These are phyloP conservation scores for Barbatosphaeria neglecta DNA, from an alignment of 495 filamentous ascomycete genomes.

Conservation along the genomic window DNA sequence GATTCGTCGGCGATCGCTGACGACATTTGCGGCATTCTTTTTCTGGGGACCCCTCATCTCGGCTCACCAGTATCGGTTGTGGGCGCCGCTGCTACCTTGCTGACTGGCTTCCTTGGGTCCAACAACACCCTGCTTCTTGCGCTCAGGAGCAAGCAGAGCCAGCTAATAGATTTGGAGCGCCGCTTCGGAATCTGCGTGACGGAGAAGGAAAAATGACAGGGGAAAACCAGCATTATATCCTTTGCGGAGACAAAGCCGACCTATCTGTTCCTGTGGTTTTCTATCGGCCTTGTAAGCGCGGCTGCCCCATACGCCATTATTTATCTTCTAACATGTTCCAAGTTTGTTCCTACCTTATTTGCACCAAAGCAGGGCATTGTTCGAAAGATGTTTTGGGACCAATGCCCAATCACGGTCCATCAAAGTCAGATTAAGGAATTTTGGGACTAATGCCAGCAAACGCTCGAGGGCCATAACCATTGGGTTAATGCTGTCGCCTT, in stretches of 20 bases:
- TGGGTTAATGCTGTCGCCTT: neutral
- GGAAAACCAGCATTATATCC: neutral
- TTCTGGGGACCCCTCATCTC: constrained; percentile 4
- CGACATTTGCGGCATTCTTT: constrained; percentile 2
- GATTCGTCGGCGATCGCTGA: neutral
- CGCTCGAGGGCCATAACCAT: neutral
- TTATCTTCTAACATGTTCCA: neutral
- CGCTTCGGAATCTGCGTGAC: neutral
- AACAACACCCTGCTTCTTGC: neutral
- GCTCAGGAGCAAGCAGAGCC: neutral
- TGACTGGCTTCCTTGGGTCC: constrained; percentile 4
- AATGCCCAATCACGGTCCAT: neutral
- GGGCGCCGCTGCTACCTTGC: neutral
- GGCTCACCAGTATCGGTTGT: constrained; percentile 1
- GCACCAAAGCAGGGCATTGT: neutral
- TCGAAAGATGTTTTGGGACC: neutral
- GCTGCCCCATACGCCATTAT: neutral
- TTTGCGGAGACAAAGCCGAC: constrained; percentile 1
- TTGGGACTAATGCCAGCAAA: neutral
- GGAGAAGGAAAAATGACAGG: neutral
- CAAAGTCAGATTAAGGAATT: neutral
- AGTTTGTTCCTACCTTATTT: constrained; percentile 1
- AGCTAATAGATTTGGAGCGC: neutral
- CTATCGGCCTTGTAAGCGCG: neutral
- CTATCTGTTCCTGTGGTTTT: constrained; percentile 1